Evolutionary conservation across 1,139 yeast species (phyloP).

Genomic region (Suhomyces bolitotheri): DNA sequence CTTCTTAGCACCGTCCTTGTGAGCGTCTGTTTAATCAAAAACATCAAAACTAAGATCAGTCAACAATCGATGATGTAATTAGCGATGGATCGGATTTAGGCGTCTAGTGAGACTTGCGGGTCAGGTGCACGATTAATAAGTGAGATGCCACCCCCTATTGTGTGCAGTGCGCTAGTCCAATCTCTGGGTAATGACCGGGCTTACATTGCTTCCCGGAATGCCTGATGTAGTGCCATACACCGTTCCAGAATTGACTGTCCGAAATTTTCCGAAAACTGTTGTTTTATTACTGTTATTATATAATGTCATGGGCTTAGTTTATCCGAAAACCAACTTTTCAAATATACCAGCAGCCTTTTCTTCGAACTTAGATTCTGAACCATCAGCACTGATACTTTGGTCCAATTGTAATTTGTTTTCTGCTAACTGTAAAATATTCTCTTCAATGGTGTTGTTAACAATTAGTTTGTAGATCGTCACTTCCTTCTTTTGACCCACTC

Average conservation of each 20-base stretch:
- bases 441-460: constrained; percentile 77
- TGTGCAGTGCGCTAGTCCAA: too few species aligned
- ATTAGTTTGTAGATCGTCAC: constrained; percentile 81
- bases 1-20: constrained; percentile 2
- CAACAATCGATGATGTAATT: background rate
- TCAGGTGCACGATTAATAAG: constrained; percentile 1
- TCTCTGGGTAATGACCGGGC: too few species aligned
- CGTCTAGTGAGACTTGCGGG: background rate
- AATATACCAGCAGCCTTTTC: constrained; percentile 56
- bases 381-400: constrained; percentile 58
- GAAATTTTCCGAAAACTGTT: too few species aligned
- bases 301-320: too few species aligned
- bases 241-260: too few species aligned
- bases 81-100: too few species aligned
- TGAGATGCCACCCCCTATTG: too few species aligned
- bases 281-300: too few species aligned
- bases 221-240: too few species aligned
- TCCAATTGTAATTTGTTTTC: constrained; percentile 90
- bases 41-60: background rate
- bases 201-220: too few species aligned
- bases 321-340: constrained; percentile 47
- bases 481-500: constrained; percentile 92
- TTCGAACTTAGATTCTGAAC: constrained; percentile 46
- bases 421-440: constrained; percentile 81
- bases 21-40: constrained; percentile 2